phyloP scores from a whole-genome alignment of 2,329 filamentous ascomycete species.

The Reticulascus tulasneorum region DNA sequence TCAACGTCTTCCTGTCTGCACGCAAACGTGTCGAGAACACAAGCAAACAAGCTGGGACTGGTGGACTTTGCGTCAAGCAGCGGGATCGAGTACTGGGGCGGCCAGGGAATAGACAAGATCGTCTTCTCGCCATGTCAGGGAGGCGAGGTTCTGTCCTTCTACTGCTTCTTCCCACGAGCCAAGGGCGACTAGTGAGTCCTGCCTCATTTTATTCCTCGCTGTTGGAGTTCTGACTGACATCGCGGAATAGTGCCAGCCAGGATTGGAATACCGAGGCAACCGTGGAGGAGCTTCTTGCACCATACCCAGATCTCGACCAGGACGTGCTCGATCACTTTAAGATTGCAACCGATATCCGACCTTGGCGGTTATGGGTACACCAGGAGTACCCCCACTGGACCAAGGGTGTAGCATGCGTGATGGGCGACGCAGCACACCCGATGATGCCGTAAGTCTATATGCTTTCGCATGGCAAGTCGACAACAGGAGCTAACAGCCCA shows the following conservation, averaged over 20 bases:
- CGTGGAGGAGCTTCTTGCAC: constrained; percentile 55
- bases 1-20: constrained; percentile 66
- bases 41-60: constrained; percentile 56
- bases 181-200: constrained; percentile 62
- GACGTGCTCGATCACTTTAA: constrained; percentile 54
- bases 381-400: constrained; percentile 53
- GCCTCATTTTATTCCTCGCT: no score
- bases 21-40: constrained; percentile 58
- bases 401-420: constrained; percentile 47
- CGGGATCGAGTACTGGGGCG: constrained; percentile 69
- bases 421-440: constrained; percentile 66
- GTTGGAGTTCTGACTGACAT: no score
- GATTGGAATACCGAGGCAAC: constrained; percentile 54
- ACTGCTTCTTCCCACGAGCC: constrained; percentile 63
- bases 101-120: constrained; percentile 64
- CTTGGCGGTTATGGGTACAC: constrained; percentile 65
- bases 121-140: constrained; percentile 66
- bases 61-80: constrained; percentile 58
- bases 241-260: constrained; percentile 52
- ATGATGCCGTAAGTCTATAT: no score
- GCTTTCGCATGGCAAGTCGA: no score
- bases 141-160: constrained; percentile 62
- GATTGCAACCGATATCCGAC: constrained; percentile 59
- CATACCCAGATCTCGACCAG: constrained; percentile 56
- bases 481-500: no score